Evolutionary conservation across 306 rosid species (phyloP).

Genomic region (Canavalia gladiata): DNA sequence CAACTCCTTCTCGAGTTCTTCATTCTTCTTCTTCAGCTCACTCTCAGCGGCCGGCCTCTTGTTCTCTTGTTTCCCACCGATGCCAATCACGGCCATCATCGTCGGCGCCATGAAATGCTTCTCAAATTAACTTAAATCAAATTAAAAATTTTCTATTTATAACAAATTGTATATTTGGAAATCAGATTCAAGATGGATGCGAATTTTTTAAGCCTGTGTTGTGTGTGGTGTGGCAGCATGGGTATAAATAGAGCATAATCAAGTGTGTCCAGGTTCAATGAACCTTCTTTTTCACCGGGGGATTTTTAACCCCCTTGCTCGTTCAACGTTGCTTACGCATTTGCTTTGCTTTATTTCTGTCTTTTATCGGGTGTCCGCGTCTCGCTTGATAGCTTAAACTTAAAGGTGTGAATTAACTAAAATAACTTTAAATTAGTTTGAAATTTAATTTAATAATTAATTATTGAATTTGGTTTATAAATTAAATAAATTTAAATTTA

Average conservation of each 20-base stretch:
- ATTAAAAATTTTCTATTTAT: not conserved
- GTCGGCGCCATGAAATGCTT: not conserved
- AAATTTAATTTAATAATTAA: no score
- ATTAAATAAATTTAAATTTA: no score
- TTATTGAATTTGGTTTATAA: no score
- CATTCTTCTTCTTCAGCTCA: slow-evolving; percentile 67
- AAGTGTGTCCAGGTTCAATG: slow-evolving; percentile 58
- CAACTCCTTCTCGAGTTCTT: slow-evolving; percentile 77
- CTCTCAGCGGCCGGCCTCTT: slow-evolving; percentile 30
- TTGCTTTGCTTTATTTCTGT: slow-evolving; percentile 41
- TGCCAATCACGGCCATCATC: slow-evolving; percentile 54
- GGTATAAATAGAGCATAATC: slow-evolving; percentile 42
- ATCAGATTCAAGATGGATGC: slow-evolving; percentile 9
- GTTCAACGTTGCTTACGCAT: slow-evolving; percentile 43
- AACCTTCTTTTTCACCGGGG: slow-evolving; percentile 10
- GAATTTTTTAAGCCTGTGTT: not conserved
- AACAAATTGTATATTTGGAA: slow-evolving; percentile 13
- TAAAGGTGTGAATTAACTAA: no score
- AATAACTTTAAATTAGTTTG: no score
- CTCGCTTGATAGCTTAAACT: no score
- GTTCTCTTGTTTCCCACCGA: slow-evolving; percentile 14
- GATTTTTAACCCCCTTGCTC: not conserved
- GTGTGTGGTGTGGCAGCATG: not conserved
- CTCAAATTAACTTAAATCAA: not conserved
- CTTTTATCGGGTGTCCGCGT: no score